A percentile compares a stretch with the other conserved stretches of the same genome.
Evolutionary conservation across 2,329 filamentous ascomycete genomes (phyloP).

Genomic region (Pseudocercospora ulei): DNA sequence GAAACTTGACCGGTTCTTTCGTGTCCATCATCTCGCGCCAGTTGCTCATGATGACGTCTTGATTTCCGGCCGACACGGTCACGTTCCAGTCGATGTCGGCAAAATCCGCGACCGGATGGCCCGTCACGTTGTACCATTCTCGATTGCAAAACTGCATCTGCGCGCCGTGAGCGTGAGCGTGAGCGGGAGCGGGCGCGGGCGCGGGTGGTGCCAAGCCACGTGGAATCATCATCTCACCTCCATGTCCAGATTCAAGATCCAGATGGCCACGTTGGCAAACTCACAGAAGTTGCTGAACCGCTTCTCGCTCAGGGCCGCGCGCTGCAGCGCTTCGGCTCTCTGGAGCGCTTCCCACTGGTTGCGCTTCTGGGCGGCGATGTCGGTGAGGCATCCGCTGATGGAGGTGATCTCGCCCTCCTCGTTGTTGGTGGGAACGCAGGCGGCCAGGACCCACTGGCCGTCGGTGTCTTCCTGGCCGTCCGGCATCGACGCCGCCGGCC

Average conservation of each 20-base stretch:
- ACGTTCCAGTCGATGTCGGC: constrained; percentile 40
- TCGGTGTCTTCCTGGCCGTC: constrained; percentile 12
- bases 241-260: constrained; percentile 19
- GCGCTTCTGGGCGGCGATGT: constrained; percentile 26
- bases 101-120: constrained; percentile 35
- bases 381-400: constrained; percentile 25
- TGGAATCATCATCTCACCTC: constrained; percentile 8
- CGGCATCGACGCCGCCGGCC: constrained; percentile 5
- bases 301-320: constrained; percentile 35
- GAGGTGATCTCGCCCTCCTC: constrained; percentile 16
- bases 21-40: constrained; percentile 12
- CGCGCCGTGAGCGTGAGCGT: no score
- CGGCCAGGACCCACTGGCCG: constrained; percentile 24
- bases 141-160: constrained; percentile 40
- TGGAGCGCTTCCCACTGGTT: constrained; percentile 34
- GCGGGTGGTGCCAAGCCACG: no score
- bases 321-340: constrained; percentile 37
- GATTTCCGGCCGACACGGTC: constrained; percentile 8
- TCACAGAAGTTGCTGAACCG: constrained; percentile 23
- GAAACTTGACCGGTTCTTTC: constrained; percentile 36
- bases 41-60: constrained; percentile 7
- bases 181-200: no score
- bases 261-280: constrained; percentile 35
- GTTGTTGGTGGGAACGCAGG: constrained; percentile 20
- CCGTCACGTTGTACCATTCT: constrained; percentile 43